These are phyloP conservation scores for Plasmopara halstedii DNA, from an alignment of 352 stramenopile species.

Conservation along the genomic window DNA sequence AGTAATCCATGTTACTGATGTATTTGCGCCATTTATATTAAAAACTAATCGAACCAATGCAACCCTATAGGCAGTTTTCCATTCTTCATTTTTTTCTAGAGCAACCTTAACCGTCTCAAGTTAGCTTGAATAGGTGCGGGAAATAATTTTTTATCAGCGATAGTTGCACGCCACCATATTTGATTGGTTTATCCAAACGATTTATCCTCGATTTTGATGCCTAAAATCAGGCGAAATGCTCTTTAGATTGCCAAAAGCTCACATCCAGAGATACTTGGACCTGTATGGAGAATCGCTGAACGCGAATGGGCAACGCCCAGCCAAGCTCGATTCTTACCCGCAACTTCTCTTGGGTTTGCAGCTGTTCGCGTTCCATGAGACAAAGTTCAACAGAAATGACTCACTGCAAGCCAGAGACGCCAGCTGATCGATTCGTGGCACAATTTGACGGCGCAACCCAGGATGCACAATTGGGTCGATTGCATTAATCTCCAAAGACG, in stretches of 20 bases:
- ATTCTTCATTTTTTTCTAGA: background rate
- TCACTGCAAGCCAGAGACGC: conserved; percentile 7
- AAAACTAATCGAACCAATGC: too few relatives aligned
- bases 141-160: too few relatives aligned
- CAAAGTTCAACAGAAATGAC: conserved; percentile 10
- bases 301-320: conserved; percentile 9
- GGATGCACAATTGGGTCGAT: conserved; percentile 8
- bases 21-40: background rate
- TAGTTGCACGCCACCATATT: too few relatives aligned
- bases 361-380: conserved; percentile 14
- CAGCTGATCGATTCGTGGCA: background rate
- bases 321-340: background rate
- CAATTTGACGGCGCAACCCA: conserved; percentile 9
- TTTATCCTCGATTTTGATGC: background rate
- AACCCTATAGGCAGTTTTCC: background rate
- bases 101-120: background rate
- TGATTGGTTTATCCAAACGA: background rate
- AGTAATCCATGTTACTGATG: background rate
- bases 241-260: background rate
- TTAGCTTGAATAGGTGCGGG: too few relatives aligned
- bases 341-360: conserved; percentile 8
- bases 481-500: conserved; percentile 6
- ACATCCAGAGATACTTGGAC: conserved; percentile 4
- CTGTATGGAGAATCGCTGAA: conserved; percentile 11
- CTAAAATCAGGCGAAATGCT: too few relatives aligned